Evolutionary conservation across 202 grass and related monocot species (phyloP).

Genomic region (Hordeum pubiflorum): DNA sequence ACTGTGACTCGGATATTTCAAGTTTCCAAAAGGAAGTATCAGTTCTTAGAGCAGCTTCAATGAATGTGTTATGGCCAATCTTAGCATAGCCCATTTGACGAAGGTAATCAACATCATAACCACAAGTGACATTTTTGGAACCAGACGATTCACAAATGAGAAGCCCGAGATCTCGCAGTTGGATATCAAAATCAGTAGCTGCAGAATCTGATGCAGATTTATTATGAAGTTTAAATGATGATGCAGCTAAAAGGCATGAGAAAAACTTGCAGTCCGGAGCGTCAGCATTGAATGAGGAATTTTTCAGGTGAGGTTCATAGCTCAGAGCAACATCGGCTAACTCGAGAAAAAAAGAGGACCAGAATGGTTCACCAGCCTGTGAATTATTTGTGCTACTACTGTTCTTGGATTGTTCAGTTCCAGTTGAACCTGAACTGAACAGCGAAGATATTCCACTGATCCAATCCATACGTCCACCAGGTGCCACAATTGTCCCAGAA

Average conservation of each 20-base stretch:
- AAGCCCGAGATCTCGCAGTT: conserved; percentile 82
- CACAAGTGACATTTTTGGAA: conserved; percentile 38
- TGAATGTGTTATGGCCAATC: conserved; percentile 58
- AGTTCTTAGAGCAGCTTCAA: conserved; percentile 62
- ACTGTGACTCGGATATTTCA: conserved; percentile 72
- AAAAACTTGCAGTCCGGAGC: conserved; percentile 31
- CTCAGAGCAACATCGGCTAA: conserved; percentile 78
- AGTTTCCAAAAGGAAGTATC: conserved; percentile 64
- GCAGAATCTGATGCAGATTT: conserved; percentile 38
- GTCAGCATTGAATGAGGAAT: conserved; percentile 32
- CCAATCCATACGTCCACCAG: conserved; percentile 97
- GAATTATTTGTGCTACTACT: conserved; percentile 29
- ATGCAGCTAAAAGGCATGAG: conserved; percentile 85
- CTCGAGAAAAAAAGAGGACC: conserved; percentile 74
- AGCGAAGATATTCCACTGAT: conserved; percentile 55
- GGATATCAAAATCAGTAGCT: conserved; percentile 56
- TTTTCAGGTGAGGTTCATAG: conserved; percentile 73
- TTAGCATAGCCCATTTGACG: conserved; percentile 56
- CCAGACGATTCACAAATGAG: conserved; percentile 59
- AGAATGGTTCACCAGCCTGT: conserved; percentile 18
- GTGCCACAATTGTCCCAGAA: conserved; percentile 76
- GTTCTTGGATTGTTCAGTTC: conserved; percentile 27
- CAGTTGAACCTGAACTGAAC: conserved; percentile 50
- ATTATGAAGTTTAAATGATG: conserved; percentile 79
- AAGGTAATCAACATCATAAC: conserved; percentile 59